Conservation (phyloP, 164 flowering plant genomes). For the Hamamelis virginiana region DNA sequence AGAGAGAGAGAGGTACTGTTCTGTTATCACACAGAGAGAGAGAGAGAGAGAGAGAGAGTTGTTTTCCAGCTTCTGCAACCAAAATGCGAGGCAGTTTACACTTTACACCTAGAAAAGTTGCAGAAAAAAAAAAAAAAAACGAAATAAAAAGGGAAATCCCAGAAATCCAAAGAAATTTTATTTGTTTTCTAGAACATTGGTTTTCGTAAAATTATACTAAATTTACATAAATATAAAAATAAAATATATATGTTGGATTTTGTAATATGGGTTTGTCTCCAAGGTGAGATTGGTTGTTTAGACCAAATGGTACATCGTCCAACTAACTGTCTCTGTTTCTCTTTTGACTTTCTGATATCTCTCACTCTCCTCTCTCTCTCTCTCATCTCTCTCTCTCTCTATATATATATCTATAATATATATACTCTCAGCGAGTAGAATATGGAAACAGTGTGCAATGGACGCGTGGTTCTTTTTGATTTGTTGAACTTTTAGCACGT, state of each 20-base stretch:
- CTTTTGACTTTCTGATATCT: slow-evolving; percentile 19
- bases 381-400: too few relatives aligned
- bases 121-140: neutral
- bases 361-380: neutral
- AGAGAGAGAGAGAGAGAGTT: neutral
- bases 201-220: neutral
- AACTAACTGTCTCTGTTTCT: slow-evolving; percentile 29
- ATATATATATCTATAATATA: too few relatives aligned
- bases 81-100: neutral
- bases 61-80: too few relatives aligned
- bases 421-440: too few relatives aligned
- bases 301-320: slow-evolving; percentile 22
- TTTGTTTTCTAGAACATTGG: neutral
- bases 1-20: neutral
- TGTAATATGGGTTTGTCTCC: neutral
- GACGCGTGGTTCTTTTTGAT: too few relatives aligned
- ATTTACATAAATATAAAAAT: neutral
- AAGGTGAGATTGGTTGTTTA: slow-evolving; percentile 1
- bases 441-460: too few relatives aligned
- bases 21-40: neutral
- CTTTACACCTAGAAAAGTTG: slow-evolving; percentile 3
- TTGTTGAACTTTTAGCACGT: too few relatives aligned
- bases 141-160: too few relatives aligned
- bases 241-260: neutral
- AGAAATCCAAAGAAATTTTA: neutral